phyloP scores from a whole-genome alignment of 495 filamentous ascomycete genomes.

The Aspergillus egyptiacus region DNA sequence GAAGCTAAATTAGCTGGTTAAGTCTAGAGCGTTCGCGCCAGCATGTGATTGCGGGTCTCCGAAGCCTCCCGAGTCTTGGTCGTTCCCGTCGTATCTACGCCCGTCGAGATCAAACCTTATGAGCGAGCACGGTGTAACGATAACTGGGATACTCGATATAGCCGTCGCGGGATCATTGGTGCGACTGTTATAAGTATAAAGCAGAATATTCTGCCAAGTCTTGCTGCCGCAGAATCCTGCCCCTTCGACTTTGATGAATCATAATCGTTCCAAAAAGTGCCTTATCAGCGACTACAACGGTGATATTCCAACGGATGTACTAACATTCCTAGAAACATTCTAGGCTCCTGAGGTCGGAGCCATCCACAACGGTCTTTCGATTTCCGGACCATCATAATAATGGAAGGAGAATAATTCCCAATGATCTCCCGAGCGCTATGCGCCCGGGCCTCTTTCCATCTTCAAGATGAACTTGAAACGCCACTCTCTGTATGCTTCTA shows the following conservation, averaged over 20 bases:
- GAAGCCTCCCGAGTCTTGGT: conserved; percentile 12
- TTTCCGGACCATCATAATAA: background rate
- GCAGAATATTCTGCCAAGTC: background rate
- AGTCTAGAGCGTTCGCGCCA: background rate
- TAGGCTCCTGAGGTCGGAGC: no score
- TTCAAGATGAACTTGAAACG: conserved; percentile 9
- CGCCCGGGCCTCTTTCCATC: conserved; percentile 13
- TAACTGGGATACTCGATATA: conserved; percentile 1
- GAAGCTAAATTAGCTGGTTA: conserved; percentile 3
- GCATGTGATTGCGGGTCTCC: conserved; percentile 42
- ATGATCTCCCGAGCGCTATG: conserved; percentile 9
- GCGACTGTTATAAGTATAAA: background rate
- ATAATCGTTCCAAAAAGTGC: no score
- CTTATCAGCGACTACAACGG: conserved; percentile 9
- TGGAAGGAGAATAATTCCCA: background rate
- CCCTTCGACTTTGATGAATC: background rate
- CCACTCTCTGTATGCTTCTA: conserved; percentile 4
- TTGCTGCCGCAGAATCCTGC: background rate
- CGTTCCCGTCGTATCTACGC: background rate
- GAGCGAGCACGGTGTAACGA: background rate
- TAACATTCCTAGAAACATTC: conserved; percentile 2
- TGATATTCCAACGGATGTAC: background rate
- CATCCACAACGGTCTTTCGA: background rate
- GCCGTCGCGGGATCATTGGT: background rate
- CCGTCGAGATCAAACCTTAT: background rate